A percentile compares a stretch with the other conserved stretches of the same genome.
Evolutionary conservation across 345 rosid genomes (phyloP).

Genomic region (Passiflora organensis): DNA sequence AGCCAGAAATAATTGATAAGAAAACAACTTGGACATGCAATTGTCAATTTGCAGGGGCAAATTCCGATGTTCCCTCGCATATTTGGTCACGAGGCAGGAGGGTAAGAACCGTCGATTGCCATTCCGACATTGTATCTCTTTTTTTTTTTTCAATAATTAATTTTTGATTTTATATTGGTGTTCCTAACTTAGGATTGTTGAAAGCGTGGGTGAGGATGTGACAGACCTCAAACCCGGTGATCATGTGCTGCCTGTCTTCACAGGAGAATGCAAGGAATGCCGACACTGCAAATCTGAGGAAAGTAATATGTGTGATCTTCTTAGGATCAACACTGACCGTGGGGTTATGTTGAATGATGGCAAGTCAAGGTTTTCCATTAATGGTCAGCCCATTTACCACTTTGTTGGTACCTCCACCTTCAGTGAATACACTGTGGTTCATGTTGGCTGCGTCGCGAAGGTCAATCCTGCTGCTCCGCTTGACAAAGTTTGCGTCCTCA

Average conservation of each 20-base stretch:
- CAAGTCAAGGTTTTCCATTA: conserved; percentile 34
- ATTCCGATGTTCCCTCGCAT: conserved; percentile 15
- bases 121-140: too few relatives aligned
- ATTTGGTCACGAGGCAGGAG: conserved; percentile 22
- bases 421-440: conserved; percentile 39
- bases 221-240: conserved; percentile 36
- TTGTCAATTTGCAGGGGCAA: conserved; percentile 13
- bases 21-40: neutral
- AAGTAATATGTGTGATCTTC: conserved; percentile 35
- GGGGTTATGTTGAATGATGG: conserved; percentile 37
- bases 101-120: neutral
- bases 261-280: conserved; percentile 36
- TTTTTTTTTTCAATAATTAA: too few relatives aligned
- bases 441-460: conserved; percentile 40
- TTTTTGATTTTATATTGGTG: too few relatives aligned
- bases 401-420: conserved; percentile 42
- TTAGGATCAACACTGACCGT: conserved; percentile 36
- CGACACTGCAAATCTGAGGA: conserved; percentile 31
- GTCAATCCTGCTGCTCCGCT: conserved; percentile 43
- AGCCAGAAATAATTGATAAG: too few relatives aligned
- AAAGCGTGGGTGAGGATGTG: conserved; percentile 39
- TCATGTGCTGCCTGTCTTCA: conserved; percentile 40
- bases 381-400: conserved; percentile 35
- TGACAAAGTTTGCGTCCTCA: conserved; percentile 43
- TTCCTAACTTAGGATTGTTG: conserved; percentile 24